phyloP scores from a whole-genome alignment of 306 rosid species.

The Morella rubra region DNA sequence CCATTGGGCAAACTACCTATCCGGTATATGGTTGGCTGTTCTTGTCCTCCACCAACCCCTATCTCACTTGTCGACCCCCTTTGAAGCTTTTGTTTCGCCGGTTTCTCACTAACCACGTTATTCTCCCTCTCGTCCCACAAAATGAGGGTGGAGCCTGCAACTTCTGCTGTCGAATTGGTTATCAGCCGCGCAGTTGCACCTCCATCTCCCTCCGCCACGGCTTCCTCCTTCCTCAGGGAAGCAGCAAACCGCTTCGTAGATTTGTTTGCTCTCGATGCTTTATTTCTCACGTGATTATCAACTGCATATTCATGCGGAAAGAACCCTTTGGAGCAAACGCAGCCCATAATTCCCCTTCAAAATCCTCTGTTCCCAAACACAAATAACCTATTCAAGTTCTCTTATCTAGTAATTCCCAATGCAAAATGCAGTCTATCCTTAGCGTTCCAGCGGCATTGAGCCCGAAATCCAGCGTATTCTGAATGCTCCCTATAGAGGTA shows the following conservation, averaged over 20 bases:
- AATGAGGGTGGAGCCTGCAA: constrained; percentile 28
- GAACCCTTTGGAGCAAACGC: constrained; percentile 61
- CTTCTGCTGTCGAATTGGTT: constrained; percentile 23
- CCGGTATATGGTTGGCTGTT: constrained; percentile 29
- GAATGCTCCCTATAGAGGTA: not conserved
- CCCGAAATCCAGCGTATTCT: not conserved
- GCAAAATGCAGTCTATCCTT: constrained; percentile 1
- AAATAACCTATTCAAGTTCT: not conserved
- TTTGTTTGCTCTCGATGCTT: constrained; percentile 35
- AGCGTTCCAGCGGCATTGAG: not conserved
- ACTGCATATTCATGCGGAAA: constrained; percentile 31
- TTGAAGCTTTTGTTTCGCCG: constrained; percentile 29
- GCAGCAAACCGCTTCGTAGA: constrained; percentile 26
- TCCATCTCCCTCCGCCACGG: constrained; percentile 26
- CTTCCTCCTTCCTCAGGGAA: constrained; percentile 29
- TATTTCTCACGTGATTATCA: constrained; percentile 35
- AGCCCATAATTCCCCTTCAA: constrained; percentile 53
- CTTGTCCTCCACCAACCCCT: constrained; percentile 21
- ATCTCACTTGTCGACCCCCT: constrained; percentile 20
- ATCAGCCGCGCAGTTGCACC: constrained; percentile 47
- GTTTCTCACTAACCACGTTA: constrained; percentile 24
- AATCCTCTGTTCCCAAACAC: constrained; percentile 14
- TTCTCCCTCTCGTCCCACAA: constrained; percentile 40
- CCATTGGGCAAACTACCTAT: constrained; percentile 43
- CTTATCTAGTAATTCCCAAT: not conserved